A percentile compares a stretch with the other conserved stretches of the same genome.
These are phyloP conservation scores for Clathrus columnatus DNA, from an alignment of 768 basidiomycete species.

Conservation along the genomic window DNA sequence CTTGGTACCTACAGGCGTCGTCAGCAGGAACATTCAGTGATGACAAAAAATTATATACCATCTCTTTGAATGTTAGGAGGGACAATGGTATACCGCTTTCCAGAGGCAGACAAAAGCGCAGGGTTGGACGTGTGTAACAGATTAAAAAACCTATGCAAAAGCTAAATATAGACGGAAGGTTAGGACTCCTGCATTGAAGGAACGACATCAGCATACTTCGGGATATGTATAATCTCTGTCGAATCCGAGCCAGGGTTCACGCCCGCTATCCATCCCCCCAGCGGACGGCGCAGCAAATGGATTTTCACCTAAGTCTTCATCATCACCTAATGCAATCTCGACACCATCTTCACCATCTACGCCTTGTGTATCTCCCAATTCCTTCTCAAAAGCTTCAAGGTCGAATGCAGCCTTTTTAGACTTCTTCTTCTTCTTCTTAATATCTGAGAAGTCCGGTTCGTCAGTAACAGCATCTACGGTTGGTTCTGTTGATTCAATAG, in stretches of 20 bases:
- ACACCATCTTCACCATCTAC: constrained; percentile 52
- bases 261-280: constrained; percentile 59
- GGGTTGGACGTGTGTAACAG: constrained; percentile 93
- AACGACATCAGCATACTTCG: constrained; percentile 47
- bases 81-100: constrained; percentile 94
- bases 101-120: constrained; percentile 69
- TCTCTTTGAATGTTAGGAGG: constrained; percentile 92
- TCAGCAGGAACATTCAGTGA: background rate
- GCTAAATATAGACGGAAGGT: constrained; percentile 35
- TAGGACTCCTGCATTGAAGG: background rate
- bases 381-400: constrained; percentile 91
- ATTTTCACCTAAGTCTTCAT: constrained; percentile 78
- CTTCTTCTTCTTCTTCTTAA: constrained; percentile 87
- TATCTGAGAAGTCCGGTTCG: constrained; percentile 89
- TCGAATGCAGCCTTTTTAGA: constrained; percentile 84
- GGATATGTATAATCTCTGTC: constrained; percentile 96
- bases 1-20: constrained; percentile 54
- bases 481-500: constrained; percentile 16
- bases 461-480: constrained; percentile 39
- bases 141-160: constrained; percentile 86
- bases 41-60: constrained; percentile 30
- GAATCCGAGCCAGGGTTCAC: constrained; percentile 82
- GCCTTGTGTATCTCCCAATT: constrained; percentile 63
- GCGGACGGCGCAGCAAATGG: constrained; percentile 52
- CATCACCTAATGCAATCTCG: constrained; percentile 57